These are phyloP conservation scores for Streptanthus diversifolius DNA, from an alignment of 345 rosid species.

Conservation along the genomic window DNA sequence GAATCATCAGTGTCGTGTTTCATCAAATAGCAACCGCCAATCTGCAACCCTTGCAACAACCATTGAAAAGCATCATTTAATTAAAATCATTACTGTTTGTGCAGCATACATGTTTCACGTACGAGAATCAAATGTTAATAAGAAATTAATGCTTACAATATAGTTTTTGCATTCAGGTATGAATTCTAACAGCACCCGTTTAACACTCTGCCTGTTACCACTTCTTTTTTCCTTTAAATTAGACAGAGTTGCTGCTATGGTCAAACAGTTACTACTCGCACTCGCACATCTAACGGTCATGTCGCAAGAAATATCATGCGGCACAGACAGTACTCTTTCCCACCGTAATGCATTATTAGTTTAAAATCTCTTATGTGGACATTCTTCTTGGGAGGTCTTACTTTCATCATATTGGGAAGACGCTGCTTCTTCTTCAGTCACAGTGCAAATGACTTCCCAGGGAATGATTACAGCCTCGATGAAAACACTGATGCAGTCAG, in stretches of 20 bases:
- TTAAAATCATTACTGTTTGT: background rate
- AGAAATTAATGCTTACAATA: conserved; percentile 24
- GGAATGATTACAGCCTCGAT: conserved; percentile 72
- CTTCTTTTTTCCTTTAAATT: conserved; percentile 30
- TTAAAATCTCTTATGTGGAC: conserved; percentile 53
- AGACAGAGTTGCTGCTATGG: conserved; percentile 45
- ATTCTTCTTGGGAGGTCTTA: conserved; percentile 26
- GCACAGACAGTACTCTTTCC: conserved; percentile 18
- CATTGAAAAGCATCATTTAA: conserved; percentile 8
- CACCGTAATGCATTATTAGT: conserved; percentile 23
- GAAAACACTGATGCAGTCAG: conserved; percentile 41
- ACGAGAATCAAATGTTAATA: background rate
- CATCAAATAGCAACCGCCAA: conserved; percentile 64
- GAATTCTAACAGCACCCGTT: conserved; percentile 66
- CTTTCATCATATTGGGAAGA: conserved; percentile 21
- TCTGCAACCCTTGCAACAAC: conserved; percentile 60
- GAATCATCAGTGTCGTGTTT: conserved; percentile 51
- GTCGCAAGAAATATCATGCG: conserved; percentile 44
- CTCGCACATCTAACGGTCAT: conserved; percentile 45
- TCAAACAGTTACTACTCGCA: conserved; percentile 19
- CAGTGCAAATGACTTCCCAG: conserved; percentile 61
- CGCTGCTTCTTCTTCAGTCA: conserved; percentile 39
- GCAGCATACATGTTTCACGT: background rate
- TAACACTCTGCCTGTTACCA: conserved; percentile 35
- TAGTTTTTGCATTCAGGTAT: conserved; percentile 28